Evolutionary conservation across 352 stramenopile genomes (phyloP).

Genomic region (Phytophthora lateralis): DNA sequence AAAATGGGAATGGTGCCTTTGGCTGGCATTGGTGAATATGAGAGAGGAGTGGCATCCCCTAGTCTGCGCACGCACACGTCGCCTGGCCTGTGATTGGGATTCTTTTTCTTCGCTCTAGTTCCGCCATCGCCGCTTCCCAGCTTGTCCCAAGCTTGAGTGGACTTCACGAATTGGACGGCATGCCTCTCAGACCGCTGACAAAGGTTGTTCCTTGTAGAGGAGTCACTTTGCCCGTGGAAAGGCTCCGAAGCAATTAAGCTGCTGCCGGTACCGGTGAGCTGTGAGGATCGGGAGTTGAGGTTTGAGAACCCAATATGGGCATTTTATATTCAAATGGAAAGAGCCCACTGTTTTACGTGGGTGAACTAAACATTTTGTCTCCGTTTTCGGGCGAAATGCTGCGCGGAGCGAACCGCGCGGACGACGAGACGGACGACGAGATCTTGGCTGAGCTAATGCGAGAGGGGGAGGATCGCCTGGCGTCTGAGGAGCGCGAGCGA

Average conservation of each 20-base stretch:
- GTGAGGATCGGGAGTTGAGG: background rate
- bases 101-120: constrained; percentile 25
- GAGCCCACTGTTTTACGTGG: too few relatives aligned
- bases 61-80: background rate
- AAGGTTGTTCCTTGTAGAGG: background rate
- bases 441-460: constrained; percentile 49
- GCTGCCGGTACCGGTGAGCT: too few relatives aligned
- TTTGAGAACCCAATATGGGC: background rate
- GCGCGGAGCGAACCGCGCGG: constrained; percentile 25
- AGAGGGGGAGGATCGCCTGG: constrained; percentile 38
- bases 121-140: constrained; percentile 20
- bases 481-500: constrained; percentile 27
- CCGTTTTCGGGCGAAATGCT: constrained; percentile 12
- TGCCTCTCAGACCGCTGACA: background rate
- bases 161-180: too few relatives aligned
- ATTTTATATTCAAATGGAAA: too few relatives aligned
- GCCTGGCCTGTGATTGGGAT: constrained; percentile 24
- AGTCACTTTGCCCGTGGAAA: background rate
- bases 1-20: constrained; percentile 6
- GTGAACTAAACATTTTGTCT: too few relatives aligned
- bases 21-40: background rate
- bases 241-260: background rate
- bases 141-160: constrained; percentile 7
- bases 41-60: constrained; percentile 3
- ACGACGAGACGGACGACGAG: constrained; percentile 50